Evolutionary conservation across 2,329 filamentous ascomycete species (phyloP).

Genomic region (Paecilomyces fulvus): DNA sequence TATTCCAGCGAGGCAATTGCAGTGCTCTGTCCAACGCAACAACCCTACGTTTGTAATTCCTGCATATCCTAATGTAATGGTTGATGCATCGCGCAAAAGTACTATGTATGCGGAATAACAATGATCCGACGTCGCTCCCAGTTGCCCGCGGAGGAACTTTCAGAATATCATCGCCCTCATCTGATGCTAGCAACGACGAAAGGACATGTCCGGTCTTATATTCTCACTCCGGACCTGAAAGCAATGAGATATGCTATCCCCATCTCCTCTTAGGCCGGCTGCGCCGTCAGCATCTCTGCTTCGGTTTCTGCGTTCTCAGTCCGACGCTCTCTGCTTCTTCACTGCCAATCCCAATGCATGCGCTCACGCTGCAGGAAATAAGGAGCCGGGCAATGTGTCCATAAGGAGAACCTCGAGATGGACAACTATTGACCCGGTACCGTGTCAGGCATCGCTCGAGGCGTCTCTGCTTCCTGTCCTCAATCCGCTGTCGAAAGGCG

Average conservation of each 20-base stretch:
- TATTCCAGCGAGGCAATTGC: too few relatives aligned
- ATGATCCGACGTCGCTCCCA: slow-evolving; percentile 1
- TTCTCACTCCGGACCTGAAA: slow-evolving; percentile 1
- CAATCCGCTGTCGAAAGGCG: slow-evolving; percentile 5
- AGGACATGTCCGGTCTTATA: neutral
- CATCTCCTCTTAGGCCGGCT: slow-evolving; percentile 24
- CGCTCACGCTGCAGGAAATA: slow-evolving; percentile 5
- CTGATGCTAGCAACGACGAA: slow-evolving; percentile 5
- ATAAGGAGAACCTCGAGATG: slow-evolving; percentile 14
- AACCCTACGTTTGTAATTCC: too few relatives aligned
- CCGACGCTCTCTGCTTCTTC: slow-evolving; percentile 50
- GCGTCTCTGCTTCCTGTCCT: slow-evolving; percentile 21
- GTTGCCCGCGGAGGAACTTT: neutral
- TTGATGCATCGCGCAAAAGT: neutral
- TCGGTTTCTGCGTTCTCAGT: slow-evolving; percentile 64
- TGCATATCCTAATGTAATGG: slow-evolving; percentile 1
- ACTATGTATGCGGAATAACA: slow-evolving; percentile 4
- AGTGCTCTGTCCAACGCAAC: too few relatives aligned
- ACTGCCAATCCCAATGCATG: slow-evolving; percentile 28
- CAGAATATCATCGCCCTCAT: neutral
- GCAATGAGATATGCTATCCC: slow-evolving; percentile 30
- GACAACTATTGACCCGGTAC: slow-evolving; percentile 11
- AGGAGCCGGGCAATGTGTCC: slow-evolving; percentile 8
- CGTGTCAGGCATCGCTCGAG: slow-evolving; percentile 17
- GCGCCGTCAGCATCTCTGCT: slow-evolving; percentile 52